Evolutionary conservation across 371 early-diverging fungal species (phyloP).

Genomic region (Mortierella sp.): DNA sequence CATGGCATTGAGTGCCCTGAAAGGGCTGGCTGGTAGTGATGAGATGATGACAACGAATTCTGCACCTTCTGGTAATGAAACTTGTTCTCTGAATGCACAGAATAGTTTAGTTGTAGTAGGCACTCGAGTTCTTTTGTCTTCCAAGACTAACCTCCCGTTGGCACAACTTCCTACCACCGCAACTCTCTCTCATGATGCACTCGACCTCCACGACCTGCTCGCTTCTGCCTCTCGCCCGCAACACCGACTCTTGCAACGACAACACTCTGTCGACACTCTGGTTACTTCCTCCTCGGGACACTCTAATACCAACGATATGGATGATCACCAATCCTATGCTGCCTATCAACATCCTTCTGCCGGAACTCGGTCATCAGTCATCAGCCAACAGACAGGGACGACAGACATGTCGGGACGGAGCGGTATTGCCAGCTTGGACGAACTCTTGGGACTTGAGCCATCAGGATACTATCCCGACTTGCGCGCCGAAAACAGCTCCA

Average conservation of each 20-base stretch:
- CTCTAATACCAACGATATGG: background rate
- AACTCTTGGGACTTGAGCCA: slow-evolving; percentile 32
- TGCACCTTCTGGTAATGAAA: slow-evolving; percentile 41
- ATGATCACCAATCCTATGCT: background rate
- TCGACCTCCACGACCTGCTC: background rate
- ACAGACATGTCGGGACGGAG: slow-evolving; percentile 30
- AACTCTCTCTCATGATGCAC: background rate
- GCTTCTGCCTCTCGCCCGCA: background rate
- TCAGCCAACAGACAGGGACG: slow-evolving; percentile 24
- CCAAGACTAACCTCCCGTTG: slow-evolving; percentile 15
- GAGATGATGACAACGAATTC: slow-evolving; percentile 37
- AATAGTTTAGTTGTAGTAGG: background rate
- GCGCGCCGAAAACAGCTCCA: slow-evolving; percentile 20
- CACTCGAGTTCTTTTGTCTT: background rate
- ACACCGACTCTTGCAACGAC: background rate
- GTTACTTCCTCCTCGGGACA: background rate
- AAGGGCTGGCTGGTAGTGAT: slow-evolving; percentile 20
- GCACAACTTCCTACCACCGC: background rate
- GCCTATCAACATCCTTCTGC: background rate
- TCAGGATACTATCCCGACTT: slow-evolving; percentile 27
- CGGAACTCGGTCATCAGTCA: background rate
- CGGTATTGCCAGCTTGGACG: slow-evolving; percentile 27
- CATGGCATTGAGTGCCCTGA: slow-evolving; percentile 10
- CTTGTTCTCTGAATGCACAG: background rate
- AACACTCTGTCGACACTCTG: background rate